A percentile compares a stretch with the other conserved stretches of the same genome.
These are phyloP conservation scores for Irpex lacteus DNA, from an alignment of 1,284 basidiomycete genomes.

Conservation along the genomic window DNA sequence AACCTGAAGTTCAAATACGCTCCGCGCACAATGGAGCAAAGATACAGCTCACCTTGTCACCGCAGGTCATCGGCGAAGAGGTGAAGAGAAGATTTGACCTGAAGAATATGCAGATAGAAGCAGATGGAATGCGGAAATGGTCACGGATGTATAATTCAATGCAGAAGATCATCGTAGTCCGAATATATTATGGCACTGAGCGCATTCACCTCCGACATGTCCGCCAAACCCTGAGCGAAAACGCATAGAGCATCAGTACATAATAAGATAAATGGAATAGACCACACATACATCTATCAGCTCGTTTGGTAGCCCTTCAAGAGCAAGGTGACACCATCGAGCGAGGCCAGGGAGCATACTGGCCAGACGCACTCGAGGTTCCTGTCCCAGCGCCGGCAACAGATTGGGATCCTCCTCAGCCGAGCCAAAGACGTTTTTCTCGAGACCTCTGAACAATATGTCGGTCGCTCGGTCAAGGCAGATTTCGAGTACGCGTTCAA, in stretches of 20 bases:
- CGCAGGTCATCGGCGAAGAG: too few species aligned
- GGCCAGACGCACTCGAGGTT: constrained; percentile 46
- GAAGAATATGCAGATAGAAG: too few species aligned
- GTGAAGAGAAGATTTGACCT: too few species aligned
- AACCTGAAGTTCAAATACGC: too few species aligned
- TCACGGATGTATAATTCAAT: constrained; percentile 19
- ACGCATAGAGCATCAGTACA: not conserved
- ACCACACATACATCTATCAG: constrained; percentile 69
- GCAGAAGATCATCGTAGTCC: constrained; percentile 33
- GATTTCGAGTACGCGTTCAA: constrained; percentile 62
- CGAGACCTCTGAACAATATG: constrained; percentile 50
- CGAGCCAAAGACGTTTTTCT: constrained; percentile 50
- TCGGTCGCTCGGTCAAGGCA: constrained; percentile 69
- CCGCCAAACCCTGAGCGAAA: constrained; percentile 26
- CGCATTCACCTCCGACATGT: constrained; percentile 29
- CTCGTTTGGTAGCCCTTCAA: constrained; percentile 77
- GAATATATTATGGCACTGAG: constrained; percentile 37
- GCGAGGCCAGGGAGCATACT: constrained; percentile 76
- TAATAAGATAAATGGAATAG: constrained; percentile 5
- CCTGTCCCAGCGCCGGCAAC: constrained; percentile 18
- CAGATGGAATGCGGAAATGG: not conserved
- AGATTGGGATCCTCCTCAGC: constrained; percentile 16
- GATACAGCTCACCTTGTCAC: too few species aligned
- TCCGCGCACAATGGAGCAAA: too few species aligned
- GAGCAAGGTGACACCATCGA: constrained; percentile 69